Evolutionary conservation across 2,329 filamentous ascomycete species (phyloP).

Genomic region (Chlorencoelia australis): DNA sequence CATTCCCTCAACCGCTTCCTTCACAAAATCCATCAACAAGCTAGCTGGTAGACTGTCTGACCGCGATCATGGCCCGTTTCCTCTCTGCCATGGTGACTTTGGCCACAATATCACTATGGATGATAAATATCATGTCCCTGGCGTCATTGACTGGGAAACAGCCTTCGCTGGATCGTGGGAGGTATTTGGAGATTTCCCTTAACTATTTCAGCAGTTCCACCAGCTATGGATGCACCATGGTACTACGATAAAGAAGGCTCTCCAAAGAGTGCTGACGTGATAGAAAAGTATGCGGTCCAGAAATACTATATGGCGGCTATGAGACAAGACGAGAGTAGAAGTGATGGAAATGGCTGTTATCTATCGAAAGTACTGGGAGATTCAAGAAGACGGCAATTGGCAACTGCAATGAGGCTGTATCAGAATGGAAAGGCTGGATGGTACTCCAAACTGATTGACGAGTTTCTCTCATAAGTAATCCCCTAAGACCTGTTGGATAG

Average conservation of each 20-base stretch:
- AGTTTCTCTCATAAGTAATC: constrained; percentile 5
- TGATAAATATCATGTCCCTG: constrained; percentile 19
- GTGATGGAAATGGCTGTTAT: not conserved
- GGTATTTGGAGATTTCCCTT: constrained; percentile 1
- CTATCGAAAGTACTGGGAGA: not conserved
- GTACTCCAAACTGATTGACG: constrained; percentile 3
- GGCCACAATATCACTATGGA: constrained; percentile 27
- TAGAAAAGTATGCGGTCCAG: not conserved
- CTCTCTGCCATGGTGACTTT: constrained; percentile 26
- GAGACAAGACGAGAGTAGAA: constrained; percentile 2
- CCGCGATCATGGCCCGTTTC: constrained; percentile 24
- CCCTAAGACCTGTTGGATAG: constrained; percentile 1
- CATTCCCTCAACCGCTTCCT: constrained; percentile 10
- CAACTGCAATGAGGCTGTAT: constrained; percentile 6
- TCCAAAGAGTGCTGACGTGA: constrained; percentile 4
- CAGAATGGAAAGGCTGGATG: constrained; percentile 5
- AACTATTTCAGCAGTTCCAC: constrained; percentile 3
- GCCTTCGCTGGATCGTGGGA: constrained; percentile 11
- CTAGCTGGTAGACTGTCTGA: constrained; percentile 7
- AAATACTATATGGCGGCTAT: constrained; percentile 1
- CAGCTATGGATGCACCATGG: constrained; percentile 7
- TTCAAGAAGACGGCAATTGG: constrained; percentile 4
- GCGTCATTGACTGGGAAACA: constrained; percentile 28
- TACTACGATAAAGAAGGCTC: constrained; percentile 5
- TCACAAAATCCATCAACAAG: constrained; percentile 8